Evolutionary conservation across 371 early-diverging fungal species (phyloP).

Genomic region (Apophysomyces sp.): DNA sequence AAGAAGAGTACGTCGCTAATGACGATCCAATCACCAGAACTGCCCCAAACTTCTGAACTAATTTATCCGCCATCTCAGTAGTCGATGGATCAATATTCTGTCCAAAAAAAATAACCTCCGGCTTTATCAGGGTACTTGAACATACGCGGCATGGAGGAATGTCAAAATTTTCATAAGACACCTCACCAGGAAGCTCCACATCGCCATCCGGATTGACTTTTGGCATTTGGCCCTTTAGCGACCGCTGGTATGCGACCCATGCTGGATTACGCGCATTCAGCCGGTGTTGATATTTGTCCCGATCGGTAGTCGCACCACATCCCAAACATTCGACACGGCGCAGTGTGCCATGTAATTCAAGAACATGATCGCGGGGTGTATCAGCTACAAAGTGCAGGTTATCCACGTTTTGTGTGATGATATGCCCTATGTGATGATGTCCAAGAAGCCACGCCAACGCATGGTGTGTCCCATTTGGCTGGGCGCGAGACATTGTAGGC

Average conservation of each 20-base stretch:
- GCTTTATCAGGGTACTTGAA: slow-evolving; percentile 59
- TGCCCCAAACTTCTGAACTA: slow-evolving; percentile 56
- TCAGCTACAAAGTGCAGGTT: slow-evolving; percentile 70
- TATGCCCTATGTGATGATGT: slow-evolving; percentile 33
- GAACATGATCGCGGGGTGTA: slow-evolving; percentile 32
- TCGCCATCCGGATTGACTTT: slow-evolving; percentile 91
- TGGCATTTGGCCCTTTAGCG: slow-evolving; percentile 34
- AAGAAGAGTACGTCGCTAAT: slow-evolving; percentile 81
- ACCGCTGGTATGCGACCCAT: slow-evolving; percentile 48
- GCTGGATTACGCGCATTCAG: slow-evolving; percentile 73
- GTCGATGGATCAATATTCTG: slow-evolving; percentile 70
- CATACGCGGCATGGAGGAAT: slow-evolving; percentile 77
- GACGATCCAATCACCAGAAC: slow-evolving; percentile 82
- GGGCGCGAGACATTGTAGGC: slow-evolving; percentile 61
- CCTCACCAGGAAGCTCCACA: slow-evolving; percentile 61
- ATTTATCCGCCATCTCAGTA: slow-evolving; percentile 49
- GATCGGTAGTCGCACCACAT: slow-evolving; percentile 55
- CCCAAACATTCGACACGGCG: slow-evolving; percentile 69
- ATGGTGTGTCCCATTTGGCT: slow-evolving; percentile 75
- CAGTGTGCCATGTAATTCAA: slow-evolving; percentile 90
- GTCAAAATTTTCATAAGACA: slow-evolving; percentile 64
- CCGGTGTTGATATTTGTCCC: slow-evolving; percentile 65
- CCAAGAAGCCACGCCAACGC: slow-evolving; percentile 56
- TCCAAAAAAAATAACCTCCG: slow-evolving; percentile 86
- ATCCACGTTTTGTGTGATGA: slow-evolving; percentile 95